phyloP scores from a whole-genome alignment of 2,329 filamentous ascomycete species.

The Cyclaneusma minus region DNA sequence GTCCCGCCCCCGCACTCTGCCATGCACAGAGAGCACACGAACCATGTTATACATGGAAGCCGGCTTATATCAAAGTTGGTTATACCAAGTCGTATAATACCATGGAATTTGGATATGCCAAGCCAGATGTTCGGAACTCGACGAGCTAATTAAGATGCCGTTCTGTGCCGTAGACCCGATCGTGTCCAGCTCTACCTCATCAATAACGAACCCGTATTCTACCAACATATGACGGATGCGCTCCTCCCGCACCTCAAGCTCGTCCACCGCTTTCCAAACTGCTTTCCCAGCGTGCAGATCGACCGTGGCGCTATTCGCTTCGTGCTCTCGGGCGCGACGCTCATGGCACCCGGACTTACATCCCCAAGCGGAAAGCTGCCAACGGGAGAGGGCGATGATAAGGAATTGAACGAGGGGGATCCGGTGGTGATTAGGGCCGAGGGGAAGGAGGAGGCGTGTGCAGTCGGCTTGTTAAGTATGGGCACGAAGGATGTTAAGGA shows the following conservation, averaged over 20 bases:
- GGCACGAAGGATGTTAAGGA: slow-evolving; percentile 86
- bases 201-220: slow-evolving; percentile 69
- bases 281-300: slow-evolving; percentile 74
- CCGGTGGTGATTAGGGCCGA: slow-evolving; percentile 84
- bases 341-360: slow-evolving; percentile 93
- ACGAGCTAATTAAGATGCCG: too few relatives aligned
- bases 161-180: slow-evolving; percentile 52
- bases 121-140: background rate
- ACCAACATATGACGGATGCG: slow-evolving; percentile 59
- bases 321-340: slow-evolving; percentile 78
- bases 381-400: slow-evolving; percentile 20
- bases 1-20: background rate
- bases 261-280: slow-evolving; percentile 76
- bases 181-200: slow-evolving; percentile 79
- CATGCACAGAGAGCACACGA: background rate
- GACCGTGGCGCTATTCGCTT: slow-evolving; percentile 95
- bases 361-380: slow-evolving; percentile 70
- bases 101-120: slow-evolving; percentile 2
- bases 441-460: slow-evolving; percentile 82
- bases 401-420: slow-evolving; percentile 63
- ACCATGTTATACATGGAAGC: too few relatives aligned
- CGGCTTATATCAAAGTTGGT: too few relatives aligned
- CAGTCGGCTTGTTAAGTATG: slow-evolving; percentile 70
- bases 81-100: too few relatives aligned
- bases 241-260: slow-evolving; percentile 79